Evolutionary conservation across 2,329 filamentous ascomycete species (phyloP).

Genomic region (Aurifilum marmelostoma): DNA sequence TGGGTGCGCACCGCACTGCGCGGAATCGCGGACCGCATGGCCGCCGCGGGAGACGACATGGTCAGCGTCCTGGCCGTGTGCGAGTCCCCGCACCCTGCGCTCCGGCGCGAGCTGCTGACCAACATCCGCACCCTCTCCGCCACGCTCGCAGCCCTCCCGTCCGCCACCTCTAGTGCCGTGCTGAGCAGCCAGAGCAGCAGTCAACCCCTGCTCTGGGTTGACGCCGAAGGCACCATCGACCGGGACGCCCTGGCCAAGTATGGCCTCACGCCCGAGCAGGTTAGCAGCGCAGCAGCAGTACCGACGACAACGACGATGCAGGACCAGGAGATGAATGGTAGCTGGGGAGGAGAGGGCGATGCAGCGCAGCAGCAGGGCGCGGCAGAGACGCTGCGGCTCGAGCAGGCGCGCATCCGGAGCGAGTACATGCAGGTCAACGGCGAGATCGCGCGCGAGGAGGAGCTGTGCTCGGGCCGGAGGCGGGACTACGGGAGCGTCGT

Average conservation of each 20-base stretch:
- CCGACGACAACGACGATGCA: background rate
- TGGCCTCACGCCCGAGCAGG: conserved; percentile 14
- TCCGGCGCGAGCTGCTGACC: conserved; percentile 51
- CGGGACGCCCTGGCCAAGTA: conserved; percentile 16
- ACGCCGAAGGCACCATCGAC: conserved; percentile 8
- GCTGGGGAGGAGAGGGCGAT: too few species aligned
- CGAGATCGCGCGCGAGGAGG: conserved; percentile 50
- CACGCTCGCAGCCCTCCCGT: conserved; percentile 44
- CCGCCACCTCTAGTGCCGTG: conserved; percentile 4
- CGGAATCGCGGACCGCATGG: conserved; percentile 68
- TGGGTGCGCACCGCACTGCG: conserved; percentile 74
- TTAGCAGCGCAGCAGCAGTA: background rate
- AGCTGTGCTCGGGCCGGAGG: conserved; percentile 57
- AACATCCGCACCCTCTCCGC: conserved; percentile 38
- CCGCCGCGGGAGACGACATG: conserved; percentile 63
- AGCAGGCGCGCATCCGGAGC: conserved; percentile 47
- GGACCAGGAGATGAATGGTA: too few species aligned
- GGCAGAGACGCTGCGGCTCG: conserved; percentile 44
- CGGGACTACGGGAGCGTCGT: conserved; percentile 73
- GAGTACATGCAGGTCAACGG: conserved; percentile 54
- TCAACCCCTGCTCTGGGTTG: background rate
- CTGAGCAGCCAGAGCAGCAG: background rate
- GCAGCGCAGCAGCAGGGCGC: conserved; percentile 37
- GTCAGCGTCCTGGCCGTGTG: conserved; percentile 80
- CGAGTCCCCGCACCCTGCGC: conserved; percentile 59